Evolutionary conservation across 2,329 filamentous ascomycete species (phyloP), one percentile per base, ranked within the genome.

Genomic region (Botryotinia globosa): DNA sequence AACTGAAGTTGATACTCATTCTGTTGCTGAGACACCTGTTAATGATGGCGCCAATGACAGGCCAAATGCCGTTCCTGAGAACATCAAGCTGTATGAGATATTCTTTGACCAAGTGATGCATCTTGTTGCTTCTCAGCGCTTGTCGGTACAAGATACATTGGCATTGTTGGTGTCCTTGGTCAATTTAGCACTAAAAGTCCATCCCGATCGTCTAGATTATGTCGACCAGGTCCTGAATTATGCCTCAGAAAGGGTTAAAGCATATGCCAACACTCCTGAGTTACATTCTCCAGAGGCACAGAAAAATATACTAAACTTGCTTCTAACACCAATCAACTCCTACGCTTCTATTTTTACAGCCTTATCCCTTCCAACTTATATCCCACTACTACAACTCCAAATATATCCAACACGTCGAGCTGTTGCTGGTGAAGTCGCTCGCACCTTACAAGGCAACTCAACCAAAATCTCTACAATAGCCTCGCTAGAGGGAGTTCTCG

Each of bases 271-370:
- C 82, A 97, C 94, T 78, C 91, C 96, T n/a, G 96, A 99, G 79
- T 85, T 99, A 42, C 96, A 98, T 83, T 95, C 94, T 6, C 88
- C 91, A 73, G 89, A 91, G 8, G 92, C 94, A 16, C 97, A 99
- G 83, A 91, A 94, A 77, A 97, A 94, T 78, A 89, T 99, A 61
- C 87, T 98, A 74, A 92, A 91, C 69, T 90, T 99, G 34, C 88
- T 99, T n/a, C 91, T 96, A 77, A 94, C 94, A 12, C 96, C 96
- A 0, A 88, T 98, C 74, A 92, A 94, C 81, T 90, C 93, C 75
- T 99, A 99, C 81, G 88, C 91, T 72, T 98, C 95, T 8, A 90
- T 98, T 59, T 99, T 99, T 80, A 99, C 96, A n/a, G 95, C 96
- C 1, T 85, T 99, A 42, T 92, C 96, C 20, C 87, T 99, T 73